Evolutionary conservation across 2,329 filamentous ascomycete genomes (phyloP), one percentile per base, ranked within the genome.

Genomic region (Colletotrichum sublineola): DNA sequence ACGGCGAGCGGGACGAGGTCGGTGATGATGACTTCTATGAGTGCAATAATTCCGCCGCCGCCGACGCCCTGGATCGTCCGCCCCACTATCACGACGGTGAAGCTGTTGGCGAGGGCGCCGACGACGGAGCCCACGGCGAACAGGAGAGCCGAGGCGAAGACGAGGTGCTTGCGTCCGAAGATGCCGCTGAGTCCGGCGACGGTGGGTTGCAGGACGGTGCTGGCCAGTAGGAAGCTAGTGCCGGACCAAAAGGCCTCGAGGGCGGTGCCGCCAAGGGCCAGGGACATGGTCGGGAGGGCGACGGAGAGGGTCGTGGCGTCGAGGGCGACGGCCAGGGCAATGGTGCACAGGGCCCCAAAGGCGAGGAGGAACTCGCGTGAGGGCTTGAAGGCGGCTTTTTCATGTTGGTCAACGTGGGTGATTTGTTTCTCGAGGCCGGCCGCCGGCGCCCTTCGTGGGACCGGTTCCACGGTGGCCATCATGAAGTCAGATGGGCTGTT

Each of bases 191-290:
- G 67, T 3, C 81, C 79, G 8, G 81, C 79, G n/a, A 84, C 76
- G 6, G 81, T 79, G 4, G 89, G 90, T 75, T 91, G 87, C 53
- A 89, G 85, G 40, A 91, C 87, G 0, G 91, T 90, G 68, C 88
- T 90, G 3, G 90, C 88, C 6, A 94, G 85, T 5, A 94, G 83
- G 75, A 92, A 94, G 20, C 89, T 90, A 5, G 92, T 93, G 2
- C 91, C 92, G 15, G 90, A 87, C 92, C 91, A 94, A 77, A 93
- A 93, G 0, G 90, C 89, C 80, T 93, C 84, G 42, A 90, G 86
- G 2, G 87, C 87, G 0, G 85, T 85, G 33, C 88, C 88, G 50
- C 84, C 75, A 4, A 91, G 81, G 50, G 86, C 85, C 29, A 80
- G 75, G 12, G 88, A 84, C 68, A 90, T 88, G 7, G 73, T 85